Percentiles rank a stretch among this genome's conserved stretches.
phyloP scores from a whole-genome alignment of 495 filamentous ascomycete genomes.

The Gamarada debralockiae region DNA sequence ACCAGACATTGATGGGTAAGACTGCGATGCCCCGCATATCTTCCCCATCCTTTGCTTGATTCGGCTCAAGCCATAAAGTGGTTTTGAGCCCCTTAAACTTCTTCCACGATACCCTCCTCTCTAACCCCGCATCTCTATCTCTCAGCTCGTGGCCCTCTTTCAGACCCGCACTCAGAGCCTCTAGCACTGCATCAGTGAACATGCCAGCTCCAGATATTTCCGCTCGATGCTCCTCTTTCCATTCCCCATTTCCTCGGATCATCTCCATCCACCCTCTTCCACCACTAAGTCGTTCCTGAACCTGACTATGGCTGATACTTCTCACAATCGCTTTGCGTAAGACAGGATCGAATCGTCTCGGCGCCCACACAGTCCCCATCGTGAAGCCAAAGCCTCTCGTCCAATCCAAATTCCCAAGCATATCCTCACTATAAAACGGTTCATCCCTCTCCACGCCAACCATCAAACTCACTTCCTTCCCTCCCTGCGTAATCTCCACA shows the following conservation, averaged over 20 bases:
- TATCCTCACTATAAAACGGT: slow-evolving; percentile 37
- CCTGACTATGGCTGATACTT: slow-evolving; percentile 1
- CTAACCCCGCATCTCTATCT: slow-evolving; percentile 27
- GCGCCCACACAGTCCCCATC: neutral
- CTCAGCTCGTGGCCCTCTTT: slow-evolving; percentile 29
- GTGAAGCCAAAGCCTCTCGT: slow-evolving; percentile 2
- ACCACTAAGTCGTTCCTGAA: neutral
- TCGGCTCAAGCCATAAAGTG: slow-evolving; percentile 32
- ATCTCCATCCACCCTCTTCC: slow-evolving; percentile 22
- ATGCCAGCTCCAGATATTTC: slow-evolving; percentile 30
- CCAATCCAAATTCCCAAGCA: neutral
- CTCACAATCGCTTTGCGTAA: slow-evolving; percentile 10
- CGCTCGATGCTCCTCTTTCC: no score
- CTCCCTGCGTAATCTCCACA: slow-evolving; percentile 27
- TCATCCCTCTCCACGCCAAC: slow-evolving; percentile 62
- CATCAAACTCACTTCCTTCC: slow-evolving; percentile 53
- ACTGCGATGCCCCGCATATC: slow-evolving; percentile 36
- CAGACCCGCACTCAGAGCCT: slow-evolving; percentile 32
- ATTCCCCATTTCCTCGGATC: slow-evolving; percentile 30
- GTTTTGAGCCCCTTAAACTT: slow-evolving; percentile 34
- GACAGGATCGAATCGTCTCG: slow-evolving; percentile 8
- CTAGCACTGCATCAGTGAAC: slow-evolving; percentile 39
- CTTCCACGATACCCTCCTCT: slow-evolving; percentile 38
- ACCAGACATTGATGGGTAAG: slow-evolving; percentile 41
- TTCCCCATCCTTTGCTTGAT: slow-evolving; percentile 17